A percentile compares a stretch with the other conserved stretches of the same genome.
phyloP scores from a whole-genome alignment of 345 rosid genomes.

The Eucalyptus brandiana region DNA sequence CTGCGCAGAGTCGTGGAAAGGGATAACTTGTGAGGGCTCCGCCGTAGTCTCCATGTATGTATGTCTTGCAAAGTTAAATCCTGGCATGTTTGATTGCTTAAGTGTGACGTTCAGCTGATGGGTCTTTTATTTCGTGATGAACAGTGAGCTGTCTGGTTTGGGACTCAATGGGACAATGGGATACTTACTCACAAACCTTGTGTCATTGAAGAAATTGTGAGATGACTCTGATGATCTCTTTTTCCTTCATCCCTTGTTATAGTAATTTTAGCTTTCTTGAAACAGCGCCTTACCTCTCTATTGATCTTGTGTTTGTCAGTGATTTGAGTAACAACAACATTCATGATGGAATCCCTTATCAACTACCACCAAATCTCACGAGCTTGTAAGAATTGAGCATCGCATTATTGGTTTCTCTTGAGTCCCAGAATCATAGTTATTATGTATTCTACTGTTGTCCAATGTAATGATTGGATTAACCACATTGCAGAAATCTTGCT shows the following conservation, averaged over 20 bases:
- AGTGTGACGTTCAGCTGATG: background rate
- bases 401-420: background rate
- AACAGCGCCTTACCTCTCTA: background rate
- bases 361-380: conserved; percentile 92
- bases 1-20: conserved; percentile 96
- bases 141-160: conserved; percentile 72
- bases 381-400: conserved; percentile 52
- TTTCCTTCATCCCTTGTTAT: background rate
- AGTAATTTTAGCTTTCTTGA: background rate
- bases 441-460: background rate
- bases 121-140: background rate
- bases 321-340: conserved; percentile 85
- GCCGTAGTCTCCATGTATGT: conserved; percentile 83
- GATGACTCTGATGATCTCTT: background rate
- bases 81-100: background rate
- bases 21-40: conserved; percentile 75
- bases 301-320: conserved; percentile 23
- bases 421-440: background rate
- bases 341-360: conserved; percentile 82
- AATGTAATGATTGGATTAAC: too few relatives aligned
- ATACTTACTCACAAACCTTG: conserved; percentile 65
- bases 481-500: conserved; percentile 69
- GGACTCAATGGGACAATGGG: conserved; percentile 87
- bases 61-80: background rate
- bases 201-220: conserved; percentile 71